Conservation (phyloP, 805 yeast species). For the Lipomyces yamanashiensis region DNA sequence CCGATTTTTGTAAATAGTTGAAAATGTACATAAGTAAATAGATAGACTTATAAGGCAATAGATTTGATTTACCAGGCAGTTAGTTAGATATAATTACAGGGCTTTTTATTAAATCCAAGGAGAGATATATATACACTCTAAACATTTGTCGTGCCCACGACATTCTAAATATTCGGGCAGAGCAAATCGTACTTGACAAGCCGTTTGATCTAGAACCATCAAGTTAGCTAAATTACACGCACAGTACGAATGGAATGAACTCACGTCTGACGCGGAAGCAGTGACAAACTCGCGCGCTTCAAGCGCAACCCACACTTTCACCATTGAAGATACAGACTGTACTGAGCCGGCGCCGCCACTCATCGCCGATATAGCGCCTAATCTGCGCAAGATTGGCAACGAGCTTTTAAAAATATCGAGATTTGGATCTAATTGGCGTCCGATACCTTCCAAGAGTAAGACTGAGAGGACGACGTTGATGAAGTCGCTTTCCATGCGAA, state of each 20-base stretch:
- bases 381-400: slow-evolving; percentile 80
- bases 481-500: slow-evolving; percentile 96
- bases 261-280: slow-evolving; percentile 78
- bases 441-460: slow-evolving; percentile 88
- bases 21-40: too few species aligned
- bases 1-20: too few species aligned
- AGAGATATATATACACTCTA: too few species aligned
- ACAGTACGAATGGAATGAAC: slow-evolving; percentile 37
- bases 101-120: too few species aligned
- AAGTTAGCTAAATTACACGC: background rate
- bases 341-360: slow-evolving; percentile 48
- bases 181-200: slow-evolving; percentile 67
- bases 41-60: too few species aligned
- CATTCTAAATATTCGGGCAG: slow-evolving; percentile 55
- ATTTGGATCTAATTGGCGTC: slow-evolving; percentile 90
- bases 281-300: slow-evolving; percentile 86
- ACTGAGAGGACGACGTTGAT: slow-evolving; percentile 95
- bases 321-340: slow-evolving; percentile 63
- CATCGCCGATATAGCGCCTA: slow-evolving; percentile 60
- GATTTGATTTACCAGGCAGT: too few species aligned
- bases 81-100: too few species aligned
- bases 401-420: slow-evolving; percentile 88
- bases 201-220: slow-evolving; percentile 42
- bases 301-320: slow-evolving; percentile 86
- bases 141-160: background rate